Conservation (phyloP, 345 rosid species). For the Erysimum cheiranthoides region DNA sequence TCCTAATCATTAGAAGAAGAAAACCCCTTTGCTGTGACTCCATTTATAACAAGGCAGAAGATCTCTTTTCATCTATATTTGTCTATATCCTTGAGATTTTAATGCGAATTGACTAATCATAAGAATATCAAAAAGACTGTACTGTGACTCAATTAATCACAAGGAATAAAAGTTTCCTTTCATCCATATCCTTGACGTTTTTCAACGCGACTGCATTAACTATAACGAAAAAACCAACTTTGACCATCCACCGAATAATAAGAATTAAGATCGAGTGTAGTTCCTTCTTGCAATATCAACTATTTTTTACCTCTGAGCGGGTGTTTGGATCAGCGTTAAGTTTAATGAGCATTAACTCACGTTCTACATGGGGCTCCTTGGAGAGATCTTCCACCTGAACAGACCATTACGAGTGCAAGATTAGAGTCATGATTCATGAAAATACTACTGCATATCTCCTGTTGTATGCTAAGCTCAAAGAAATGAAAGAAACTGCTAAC, state of each 20-base stretch:
- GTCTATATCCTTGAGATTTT: slow-evolving; percentile 9
- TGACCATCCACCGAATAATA: slow-evolving; percentile 22
- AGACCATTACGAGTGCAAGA: slow-evolving; percentile 20
- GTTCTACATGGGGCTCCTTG: slow-evolving; percentile 89
- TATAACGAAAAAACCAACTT: slow-evolving; percentile 1
- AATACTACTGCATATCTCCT: neutral
- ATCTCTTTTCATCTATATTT: neutral
- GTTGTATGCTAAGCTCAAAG: neutral
- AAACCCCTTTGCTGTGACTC: neutral
- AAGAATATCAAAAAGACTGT: neutral
- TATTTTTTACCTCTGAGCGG: slow-evolving; percentile 68
- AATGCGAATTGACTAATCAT: slow-evolving; percentile 12
- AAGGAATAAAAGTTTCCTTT: slow-evolving; percentile 23
- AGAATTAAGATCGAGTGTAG: neutral
- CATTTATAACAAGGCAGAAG: slow-evolving; percentile 7
- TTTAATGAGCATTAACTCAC: slow-evolving; percentile 88
- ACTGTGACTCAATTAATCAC: slow-evolving; percentile 16
- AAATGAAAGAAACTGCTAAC: neutral
- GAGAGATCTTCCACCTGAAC: slow-evolving; percentile 89
- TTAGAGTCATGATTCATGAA: slow-evolving; percentile 14
- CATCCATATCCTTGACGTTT: slow-evolving; percentile 12
- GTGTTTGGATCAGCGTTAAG: slow-evolving; percentile 63
- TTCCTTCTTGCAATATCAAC: slow-evolving; percentile 7
- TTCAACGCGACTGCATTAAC: slow-evolving; percentile 11
- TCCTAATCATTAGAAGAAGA: slow-evolving; percentile 4